Base-by-base conservation (phyloP, 192 early-diverging fungal genomes). In the Funneliformis geosporum region DNA sequence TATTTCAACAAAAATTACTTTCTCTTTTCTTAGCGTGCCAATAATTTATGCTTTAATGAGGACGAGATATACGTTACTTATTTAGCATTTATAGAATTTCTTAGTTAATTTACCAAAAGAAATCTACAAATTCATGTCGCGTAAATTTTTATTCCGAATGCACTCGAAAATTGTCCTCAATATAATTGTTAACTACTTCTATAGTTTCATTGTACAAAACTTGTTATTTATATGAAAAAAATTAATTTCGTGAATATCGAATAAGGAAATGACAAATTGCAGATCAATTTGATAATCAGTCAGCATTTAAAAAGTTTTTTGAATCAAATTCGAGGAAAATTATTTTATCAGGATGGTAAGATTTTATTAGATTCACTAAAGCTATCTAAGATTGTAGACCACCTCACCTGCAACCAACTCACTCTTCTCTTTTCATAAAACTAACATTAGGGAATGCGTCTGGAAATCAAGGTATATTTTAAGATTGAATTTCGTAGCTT, bases 181-280 rank as follows among this genome's bases (percentile, higher is more conserved):
- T n/a, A n/a, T n/a, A n/a, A n/a, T n/a, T n/a, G 50, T 90, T 92
- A 42, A 97, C 91, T 83, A 97, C 97, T 8, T 98, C 95, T 65
- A 94, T 74, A 27, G 89, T 89, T 79, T 98, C 97, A 84, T 98
- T 97, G 82, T 85, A 81, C 94, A 98, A 97, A 46, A 97, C 79
- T 33, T 85, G 86, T 8, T 95, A 88, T 23, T 87, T 81, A 33
- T 83, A n/a, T n/a, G n/a, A n/a, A n/a, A n/a, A n/a, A n/a, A n/a
- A n/a, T n/a, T n/a, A n/a, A n/a, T n/a, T n/a, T n/a, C n/a, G n/a
- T n/a, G n/a, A n/a, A n/a, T n/a, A n/a, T n/a, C n/a, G n/a, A 10
- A 39, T 75, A 55, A 50, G 14, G 47, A 77, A 33, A 21, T 39
- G 5, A 9, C 6, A 61, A n/a, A n/a, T n/a, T n/a, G n/a, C n/a